Evolutionary conservation across 1,139 yeast genomes (phyloP), one percentile per base, ranked within the genome.

Genomic region (Geotrichum carabidarum): DNA sequence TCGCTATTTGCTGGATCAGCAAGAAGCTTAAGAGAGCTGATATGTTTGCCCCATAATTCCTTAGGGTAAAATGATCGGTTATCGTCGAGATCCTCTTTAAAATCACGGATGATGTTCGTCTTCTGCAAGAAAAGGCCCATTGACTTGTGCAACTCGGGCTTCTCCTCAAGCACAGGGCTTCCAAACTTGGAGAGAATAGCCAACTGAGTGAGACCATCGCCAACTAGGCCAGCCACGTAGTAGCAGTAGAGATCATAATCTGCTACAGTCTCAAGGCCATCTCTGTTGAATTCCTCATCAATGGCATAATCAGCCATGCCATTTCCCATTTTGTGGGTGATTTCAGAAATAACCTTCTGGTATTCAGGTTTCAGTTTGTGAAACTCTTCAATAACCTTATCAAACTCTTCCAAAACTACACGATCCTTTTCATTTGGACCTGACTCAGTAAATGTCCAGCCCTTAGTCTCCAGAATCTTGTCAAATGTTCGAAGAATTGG

Each of bases 61-160:
- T 81, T 79, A 31, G 99, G 99, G 95, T 96, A 94, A 73, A 94
- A 94, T 0, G 95, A 84, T 67, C 99, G 81, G 44, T 95, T 95
- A 66, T 93, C 99, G 57, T 78, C 82, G 64, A 89, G 75, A 68
- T 94, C 99, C 71, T 94, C 99, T 59, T 86, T 83, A 71, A 84
- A 93, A 71, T 94, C 99, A 67, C 99, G 82, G 59, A 90, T 93
- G 65, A 94, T 93, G 72, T 94, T 94, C 35, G 97, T 89, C 71
- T 91, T 91, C 70, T 91, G 98, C 69, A 94, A 76, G 68, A 94
- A 93, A 56, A 90, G 79, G 7, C 99, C 99, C 99, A 94, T 93
- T 35, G 95, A 84, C 65, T 86, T 84, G 65, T 86, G 81, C 61
- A 83, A 76, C 49, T 74, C 71, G 64, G 80, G 80, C 59, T 81